Base-by-base conservation (phyloP, 129 eudicot species). In the Silybum marianum region DNA sequence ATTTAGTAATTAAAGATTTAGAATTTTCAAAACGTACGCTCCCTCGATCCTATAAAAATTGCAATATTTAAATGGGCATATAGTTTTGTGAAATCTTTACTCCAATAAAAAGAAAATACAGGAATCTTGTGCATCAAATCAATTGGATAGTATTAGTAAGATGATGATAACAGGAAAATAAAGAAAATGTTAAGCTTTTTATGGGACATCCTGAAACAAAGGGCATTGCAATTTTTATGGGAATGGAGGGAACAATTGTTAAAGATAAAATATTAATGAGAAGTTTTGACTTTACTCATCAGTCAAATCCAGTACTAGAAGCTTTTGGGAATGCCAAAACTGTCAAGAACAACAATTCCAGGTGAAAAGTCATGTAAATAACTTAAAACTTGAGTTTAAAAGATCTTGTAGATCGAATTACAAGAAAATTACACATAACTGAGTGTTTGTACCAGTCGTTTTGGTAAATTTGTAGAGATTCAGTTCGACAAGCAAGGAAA, bases 241-340 rank as follows among this genome's bases (percentile, higher is more conserved):
- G 60, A 48, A n/a, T 16, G 63, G 63, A 14, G 63, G 63, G 63
- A 51, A 16, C 22, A 3, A 4, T 51, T 1, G 63, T 51, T 51
- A 51, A 19, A 19, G 22, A 58, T 7, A 18, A 18, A 58, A 4
- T 5, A 4, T 58, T 58, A 58, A 58, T 1, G 66, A 58, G 10
- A 6, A 18, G 0, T 58, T 54, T 54, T 38, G 23, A 6, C 75
- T 66, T 63, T 79, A 23, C 63, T 28, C 78, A 21, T 72, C 94
- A 95, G 99, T 95, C 99, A 25, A 95, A 95, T 78, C 99, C 99
- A 83, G 99, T 95, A 28, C 91, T 95, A 26, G 99, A 95, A 89
- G 96, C 99, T 80, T 95, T 95, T 83, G 99, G 99, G 78, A 95
- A 95, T 74, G 97, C 99, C 72, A 95, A 95, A 89, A 95, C 99